Evolutionary conservation across 1,284 basidiomycete species (phyloP).

Genomic region (Rhodotorula sp.): DNA sequence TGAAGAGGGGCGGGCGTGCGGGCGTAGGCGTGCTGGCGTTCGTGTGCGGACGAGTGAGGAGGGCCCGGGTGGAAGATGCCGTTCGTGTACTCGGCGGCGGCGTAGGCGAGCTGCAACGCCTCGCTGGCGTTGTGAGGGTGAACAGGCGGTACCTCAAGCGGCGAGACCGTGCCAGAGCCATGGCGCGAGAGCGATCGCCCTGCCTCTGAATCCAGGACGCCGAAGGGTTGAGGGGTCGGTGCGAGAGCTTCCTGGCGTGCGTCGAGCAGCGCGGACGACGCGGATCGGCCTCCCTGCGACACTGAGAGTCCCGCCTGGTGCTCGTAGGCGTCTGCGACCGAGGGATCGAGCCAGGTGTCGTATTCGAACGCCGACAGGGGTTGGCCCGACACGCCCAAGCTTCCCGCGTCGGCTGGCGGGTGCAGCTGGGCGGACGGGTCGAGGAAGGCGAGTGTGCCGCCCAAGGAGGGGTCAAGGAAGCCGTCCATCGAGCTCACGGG

Average conservation of each 20-base stretch:
- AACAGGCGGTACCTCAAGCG: background rate
- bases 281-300: background rate
- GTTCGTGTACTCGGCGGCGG: background rate
- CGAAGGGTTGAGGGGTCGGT: no score
- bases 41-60: background rate
- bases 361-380: slow-evolving; percentile 1
- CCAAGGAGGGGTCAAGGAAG: slow-evolving; percentile 21
- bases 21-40: background rate
- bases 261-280: background rate
- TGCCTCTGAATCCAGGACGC: no score
- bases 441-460: slow-evolving; percentile 20
- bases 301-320: background rate
- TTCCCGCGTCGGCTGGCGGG: slow-evolving; percentile 3
- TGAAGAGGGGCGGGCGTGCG: background rate
- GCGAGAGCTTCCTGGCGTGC: background rate
- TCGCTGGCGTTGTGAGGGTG: no score
- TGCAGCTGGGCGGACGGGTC: slow-evolving; percentile 8
- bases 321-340: slow-evolving; percentile 3
- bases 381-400: slow-evolving; percentile 6
- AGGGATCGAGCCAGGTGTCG: slow-evolving; percentile 21
- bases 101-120: background rate
- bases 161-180: no score
- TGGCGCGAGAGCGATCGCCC: no score
- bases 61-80: background rate
- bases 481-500: slow-evolving; percentile 14